Conservation (phyloP, 2,329 filamentous ascomycete species). For the Macroventuria anomochaeta region DNA sequence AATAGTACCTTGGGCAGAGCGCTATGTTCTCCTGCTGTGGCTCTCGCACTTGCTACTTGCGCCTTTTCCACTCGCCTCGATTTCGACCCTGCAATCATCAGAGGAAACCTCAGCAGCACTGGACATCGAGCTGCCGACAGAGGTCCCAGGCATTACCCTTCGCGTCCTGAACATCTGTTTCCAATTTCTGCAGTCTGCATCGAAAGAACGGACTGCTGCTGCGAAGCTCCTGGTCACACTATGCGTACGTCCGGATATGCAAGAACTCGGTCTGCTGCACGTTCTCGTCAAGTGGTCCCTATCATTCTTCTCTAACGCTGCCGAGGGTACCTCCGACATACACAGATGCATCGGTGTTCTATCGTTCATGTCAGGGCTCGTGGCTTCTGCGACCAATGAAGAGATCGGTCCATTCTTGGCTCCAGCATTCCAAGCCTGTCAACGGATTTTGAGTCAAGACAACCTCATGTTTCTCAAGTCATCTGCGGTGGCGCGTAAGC, state of each 20-base stretch:
- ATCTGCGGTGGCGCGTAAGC: slow-evolving; percentile 81
- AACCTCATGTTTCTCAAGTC: slow-evolving; percentile 65
- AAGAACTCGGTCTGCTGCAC: slow-evolving; percentile 72
- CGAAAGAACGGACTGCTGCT: slow-evolving; percentile 91
- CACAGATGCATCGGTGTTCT: slow-evolving; percentile 82
- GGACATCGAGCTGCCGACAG: slow-evolving; percentile 62
- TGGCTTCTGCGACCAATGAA: slow-evolving; percentile 73
- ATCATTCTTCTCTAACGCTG: slow-evolving; percentile 60
- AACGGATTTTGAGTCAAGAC: slow-evolving; percentile 63
- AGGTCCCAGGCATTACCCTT: slow-evolving; percentile 72
- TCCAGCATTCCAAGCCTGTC: slow-evolving; percentile 69
- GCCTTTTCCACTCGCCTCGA: slow-evolving; percentile 87
- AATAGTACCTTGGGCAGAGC: slow-evolving; percentile 74
- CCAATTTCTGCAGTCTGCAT: slow-evolving; percentile 73
- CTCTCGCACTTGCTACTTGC: slow-evolving; percentile 64
- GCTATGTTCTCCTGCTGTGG: slow-evolving; percentile 89
- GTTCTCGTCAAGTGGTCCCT: slow-evolving; percentile 75
- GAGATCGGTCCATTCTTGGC: slow-evolving; percentile 73
- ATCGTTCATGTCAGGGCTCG: slow-evolving; percentile 77
- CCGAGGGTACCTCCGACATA: slow-evolving; percentile 57
- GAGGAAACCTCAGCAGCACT: slow-evolving; percentile 36
- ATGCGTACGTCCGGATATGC: slow-evolving; percentile 87
- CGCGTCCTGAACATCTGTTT: slow-evolving; percentile 75
- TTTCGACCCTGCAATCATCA: slow-evolving; percentile 64
- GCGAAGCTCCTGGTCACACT: slow-evolving; percentile 80